Base-by-base conservation (phyloP, 805 yeast genomes). In the Hanseniaspora valbyensis region DNA sequence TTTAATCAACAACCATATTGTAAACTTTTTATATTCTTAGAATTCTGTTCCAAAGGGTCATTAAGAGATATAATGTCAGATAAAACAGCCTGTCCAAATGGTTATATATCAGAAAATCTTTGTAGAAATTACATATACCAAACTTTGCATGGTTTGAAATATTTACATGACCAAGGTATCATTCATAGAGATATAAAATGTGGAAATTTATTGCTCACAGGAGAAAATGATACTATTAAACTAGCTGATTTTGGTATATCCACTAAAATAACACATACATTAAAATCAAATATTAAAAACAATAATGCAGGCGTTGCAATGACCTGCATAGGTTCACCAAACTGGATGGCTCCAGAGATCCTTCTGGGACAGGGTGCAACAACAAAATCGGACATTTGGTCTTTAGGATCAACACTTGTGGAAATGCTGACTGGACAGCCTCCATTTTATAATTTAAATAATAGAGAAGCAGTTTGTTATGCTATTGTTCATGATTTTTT, bases 311-410 rank as follows among this genome's bases (percentile, higher is more conserved):
- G 44, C 13, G 58, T 78, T 53, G 71, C 83, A 39, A 70, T 73
- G 61, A 77, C 81, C 0, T 71, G 76, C 59, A 80, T 76, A 7
- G 98, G 98, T 1, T 87, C 97, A 0, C 95, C 96, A 0, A 84
- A 90, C 61, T 92, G 97, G 97, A 89, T 92, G 96, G 96, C 98
- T 0, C 98, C 98, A 0, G 98, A 92, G 61, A 80, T 94, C 2
- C 83, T 92, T 3, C 71, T 81, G 38, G 80, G 87, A 57, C 84
- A 82, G 59, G 95, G 94, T 2, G 83, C 90, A 1, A 81, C 94
- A 9, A 78, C 90, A 0, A 83, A 94, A 1, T 85, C 95, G 2
- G 98, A 92, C 66, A 77, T 84, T 26, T 84, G 92, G 97, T 84
- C 95, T 7, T 65, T 92, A 25, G 98, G 97, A 2, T 94, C 96